A percentile compares a stretch with the other conserved stretches of the same genome.
Conservation (phyloP, 176 grass and related monocot species). For the Lolium rigidum region DNA sequence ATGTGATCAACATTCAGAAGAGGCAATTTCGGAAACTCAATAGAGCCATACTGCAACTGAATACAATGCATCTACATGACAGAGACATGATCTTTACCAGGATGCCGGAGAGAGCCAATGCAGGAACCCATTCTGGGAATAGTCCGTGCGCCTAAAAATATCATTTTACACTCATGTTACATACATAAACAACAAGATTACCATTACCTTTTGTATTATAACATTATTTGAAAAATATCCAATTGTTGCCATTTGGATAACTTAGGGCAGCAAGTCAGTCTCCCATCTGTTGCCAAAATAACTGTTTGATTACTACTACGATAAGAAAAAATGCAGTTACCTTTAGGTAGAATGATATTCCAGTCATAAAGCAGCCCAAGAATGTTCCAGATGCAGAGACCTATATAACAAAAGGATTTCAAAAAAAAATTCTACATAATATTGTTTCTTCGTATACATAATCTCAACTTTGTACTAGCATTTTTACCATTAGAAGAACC, state of each 20-base stretch:
- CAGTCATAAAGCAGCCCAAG: conserved; percentile 66
- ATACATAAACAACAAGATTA: conserved; percentile 7
- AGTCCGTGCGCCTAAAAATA: conserved; percentile 60
- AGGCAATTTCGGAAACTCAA: not conserved
- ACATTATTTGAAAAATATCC: not conserved
- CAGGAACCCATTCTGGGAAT: conserved; percentile 55
- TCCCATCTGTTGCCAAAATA: not conserved
- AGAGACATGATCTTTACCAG: conserved; percentile 47
- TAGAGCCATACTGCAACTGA: not conserved
- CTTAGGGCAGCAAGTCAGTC: not conserved
- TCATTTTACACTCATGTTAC: conserved; percentile 34
- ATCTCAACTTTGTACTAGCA: conserved; percentile 35
- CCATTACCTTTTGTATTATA: not conserved
- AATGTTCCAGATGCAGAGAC: conserved; percentile 80
- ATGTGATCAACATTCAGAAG: not conserved
- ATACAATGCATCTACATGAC: not conserved
- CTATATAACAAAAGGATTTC: conserved; percentile 52
- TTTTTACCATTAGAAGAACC: conserved; percentile 75
- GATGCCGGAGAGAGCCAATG: conserved; percentile 73
- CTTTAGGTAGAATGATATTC: conserved; percentile 79
- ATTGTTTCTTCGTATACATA: conserved; percentile 38
- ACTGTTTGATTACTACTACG: not conserved
- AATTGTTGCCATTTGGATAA: not conserved
- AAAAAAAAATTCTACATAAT: conserved; percentile 38
- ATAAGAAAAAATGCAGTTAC: conserved; percentile 41